phyloP scores from a whole-genome alignment of 176 grass and related monocot species.

The Hordeum vulgare region MorexV3_pseudomolecules_assembly NC_058519.1:615132413-615132912 shows the following conservation, averaged over 20 bases:
- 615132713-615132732: neutral
- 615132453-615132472: neutral
- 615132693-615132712: neutral
- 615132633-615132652: neutral
- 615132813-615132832: neutral
- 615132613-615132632: neutral
- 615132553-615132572: slow-evolving; percentile 7
- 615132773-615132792: neutral
- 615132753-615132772: neutral
- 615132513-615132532: neutral
- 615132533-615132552: neutral
- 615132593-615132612: neutral
- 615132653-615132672: neutral
- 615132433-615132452: slow-evolving; percentile 1
- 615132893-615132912: neutral
- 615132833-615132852: neutral
- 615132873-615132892: neutral
- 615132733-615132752: neutral
- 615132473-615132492: neutral
- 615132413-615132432: neutral
- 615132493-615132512: neutral
- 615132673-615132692: neutral
- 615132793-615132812: slow-evolving; percentile 5
- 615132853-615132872: neutral
- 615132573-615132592: neutral